Conservation (phyloP, 106 monocot species). For the Dioscorea alata region DNA sequence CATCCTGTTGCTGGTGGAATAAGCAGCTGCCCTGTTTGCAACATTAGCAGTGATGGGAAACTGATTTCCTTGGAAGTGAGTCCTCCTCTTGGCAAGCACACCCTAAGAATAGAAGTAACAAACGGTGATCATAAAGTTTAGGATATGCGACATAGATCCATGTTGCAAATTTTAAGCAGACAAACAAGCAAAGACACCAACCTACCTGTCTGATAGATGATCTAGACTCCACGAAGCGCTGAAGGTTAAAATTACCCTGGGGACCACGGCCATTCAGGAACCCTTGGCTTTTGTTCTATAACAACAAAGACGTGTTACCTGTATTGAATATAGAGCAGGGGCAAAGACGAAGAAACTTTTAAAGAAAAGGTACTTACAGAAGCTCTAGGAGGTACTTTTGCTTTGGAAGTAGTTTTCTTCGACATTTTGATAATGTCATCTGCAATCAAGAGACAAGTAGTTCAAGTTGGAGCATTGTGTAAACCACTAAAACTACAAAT, state of each 20-base stretch:
- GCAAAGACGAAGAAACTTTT: background rate
- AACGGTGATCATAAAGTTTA: background rate
- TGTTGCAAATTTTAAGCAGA: background rate
- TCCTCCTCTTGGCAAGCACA: slow-evolving; percentile 71
- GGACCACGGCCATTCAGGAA: slow-evolving; percentile 41
- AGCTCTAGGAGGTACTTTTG: slow-evolving; percentile 43
- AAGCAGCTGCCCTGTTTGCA: slow-evolving; percentile 46
- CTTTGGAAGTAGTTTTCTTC: slow-evolving; percentile 51
- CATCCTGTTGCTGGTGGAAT: slow-evolving; percentile 36
- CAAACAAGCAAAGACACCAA: background rate
- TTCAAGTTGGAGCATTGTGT: background rate
- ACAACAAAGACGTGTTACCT: background rate
- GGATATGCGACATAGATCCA: background rate
- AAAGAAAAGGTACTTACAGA: slow-evolving; percentile 33
- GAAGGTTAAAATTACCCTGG: slow-evolving; percentile 38
- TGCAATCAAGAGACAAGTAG: slow-evolving; percentile 12
- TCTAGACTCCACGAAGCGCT: slow-evolving; percentile 68
- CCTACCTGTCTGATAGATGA: slow-evolving; percentile 83
- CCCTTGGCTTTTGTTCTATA: slow-evolving; percentile 64
- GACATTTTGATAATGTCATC: slow-evolving; percentile 99
- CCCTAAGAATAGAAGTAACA: slow-evolving; percentile 24
- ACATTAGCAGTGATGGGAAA: slow-evolving; percentile 44
- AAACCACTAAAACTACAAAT: background rate
- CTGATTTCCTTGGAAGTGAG: slow-evolving; percentile 63
- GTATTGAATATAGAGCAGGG: background rate